These are phyloP conservation scores for Clonostachys rhizophaga DNA, from an alignment of 2,329 filamentous ascomycete species.

Conservation along the genomic window DNA sequence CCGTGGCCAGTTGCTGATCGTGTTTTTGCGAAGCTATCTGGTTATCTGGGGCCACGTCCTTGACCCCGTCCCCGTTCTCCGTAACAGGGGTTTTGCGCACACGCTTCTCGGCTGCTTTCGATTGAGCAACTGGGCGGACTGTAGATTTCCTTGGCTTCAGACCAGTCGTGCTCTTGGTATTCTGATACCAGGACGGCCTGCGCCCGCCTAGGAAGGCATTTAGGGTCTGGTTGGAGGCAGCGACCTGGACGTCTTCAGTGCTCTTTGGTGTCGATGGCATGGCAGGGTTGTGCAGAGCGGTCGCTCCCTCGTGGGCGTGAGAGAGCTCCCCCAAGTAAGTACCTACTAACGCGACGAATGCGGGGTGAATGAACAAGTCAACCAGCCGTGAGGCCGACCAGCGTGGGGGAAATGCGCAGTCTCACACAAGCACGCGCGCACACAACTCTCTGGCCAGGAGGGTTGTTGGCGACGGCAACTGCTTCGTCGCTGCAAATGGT, in stretches of 20 bases:
- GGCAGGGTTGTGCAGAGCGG: background rate
- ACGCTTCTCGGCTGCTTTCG: background rate
- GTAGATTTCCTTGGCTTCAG: background rate
- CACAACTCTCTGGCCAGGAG: too few relatives aligned
- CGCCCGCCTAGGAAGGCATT: constrained; percentile 30
- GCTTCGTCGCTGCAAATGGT: too few relatives aligned
- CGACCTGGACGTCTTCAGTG: constrained; percentile 16
- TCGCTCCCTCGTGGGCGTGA: background rate
- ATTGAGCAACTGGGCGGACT: background rate
- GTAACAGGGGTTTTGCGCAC: background rate
- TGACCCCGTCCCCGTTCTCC: background rate
- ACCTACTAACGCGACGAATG: too few relatives aligned
- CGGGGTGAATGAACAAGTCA: too few relatives aligned
- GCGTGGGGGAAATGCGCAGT: too few relatives aligned
- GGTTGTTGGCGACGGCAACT: too few relatives aligned
- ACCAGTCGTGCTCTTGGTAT: constrained; percentile 1
- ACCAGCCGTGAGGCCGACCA: too few relatives aligned
- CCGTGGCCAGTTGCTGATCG: background rate
- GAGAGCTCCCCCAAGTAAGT: too few relatives aligned
- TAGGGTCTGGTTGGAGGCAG: constrained; percentile 32
- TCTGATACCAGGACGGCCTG: constrained; percentile 19
- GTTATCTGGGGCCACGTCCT: background rate
- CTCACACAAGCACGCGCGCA: too few relatives aligned
- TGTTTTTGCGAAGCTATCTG: background rate
- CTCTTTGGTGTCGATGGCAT: background rate